Evolutionary conservation across 2,329 filamentous ascomycete genomes (phyloP).

Genomic region (Furcasterigmium furcatum): DNA sequence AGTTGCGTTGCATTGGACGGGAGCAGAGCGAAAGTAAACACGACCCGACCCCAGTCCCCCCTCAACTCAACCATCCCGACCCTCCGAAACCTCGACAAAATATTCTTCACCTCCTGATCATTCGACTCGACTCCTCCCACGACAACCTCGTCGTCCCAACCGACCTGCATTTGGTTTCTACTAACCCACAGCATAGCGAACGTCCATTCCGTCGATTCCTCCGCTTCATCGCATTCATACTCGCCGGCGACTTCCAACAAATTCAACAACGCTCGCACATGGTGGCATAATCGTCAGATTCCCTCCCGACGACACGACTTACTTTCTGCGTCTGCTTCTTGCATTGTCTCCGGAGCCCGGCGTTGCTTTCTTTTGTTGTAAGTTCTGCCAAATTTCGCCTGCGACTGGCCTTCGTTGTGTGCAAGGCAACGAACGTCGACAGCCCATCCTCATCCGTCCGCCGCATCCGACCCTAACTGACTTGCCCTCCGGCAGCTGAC

Average conservation of each 20-base stretch:
- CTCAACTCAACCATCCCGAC: too few species aligned
- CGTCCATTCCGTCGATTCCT: background rate
- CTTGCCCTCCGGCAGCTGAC: conserved; percentile 1
- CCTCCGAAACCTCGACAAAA: background rate
- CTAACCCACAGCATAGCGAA: background rate
- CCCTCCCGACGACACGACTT: background rate
- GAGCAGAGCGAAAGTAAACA: background rate
- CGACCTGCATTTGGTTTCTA: background rate
- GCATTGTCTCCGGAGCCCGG: conserved; percentile 19
- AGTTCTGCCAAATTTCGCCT: too few species aligned
- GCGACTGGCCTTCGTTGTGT: too few species aligned
- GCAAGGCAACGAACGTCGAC: too few species aligned
- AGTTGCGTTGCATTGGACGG: too few species aligned
- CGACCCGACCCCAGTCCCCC: background rate
- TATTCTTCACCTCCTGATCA: background rate
- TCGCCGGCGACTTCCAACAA: background rate
- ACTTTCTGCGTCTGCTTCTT: background rate
- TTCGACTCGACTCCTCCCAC: background rate
- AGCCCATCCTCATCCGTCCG: background rate
- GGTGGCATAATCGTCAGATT: background rate
- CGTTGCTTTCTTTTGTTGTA: conserved; percentile 17
- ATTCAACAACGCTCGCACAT: background rate
- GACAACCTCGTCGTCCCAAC: background rate
- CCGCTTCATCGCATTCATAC: too few species aligned
- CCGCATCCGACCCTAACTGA: background rate